Evolutionary conservation across 1,284 basidiomycete species (phyloP), one percentile per base, ranked within the genome.

Genomic region (Ceratobasidium sp.): DNA sequence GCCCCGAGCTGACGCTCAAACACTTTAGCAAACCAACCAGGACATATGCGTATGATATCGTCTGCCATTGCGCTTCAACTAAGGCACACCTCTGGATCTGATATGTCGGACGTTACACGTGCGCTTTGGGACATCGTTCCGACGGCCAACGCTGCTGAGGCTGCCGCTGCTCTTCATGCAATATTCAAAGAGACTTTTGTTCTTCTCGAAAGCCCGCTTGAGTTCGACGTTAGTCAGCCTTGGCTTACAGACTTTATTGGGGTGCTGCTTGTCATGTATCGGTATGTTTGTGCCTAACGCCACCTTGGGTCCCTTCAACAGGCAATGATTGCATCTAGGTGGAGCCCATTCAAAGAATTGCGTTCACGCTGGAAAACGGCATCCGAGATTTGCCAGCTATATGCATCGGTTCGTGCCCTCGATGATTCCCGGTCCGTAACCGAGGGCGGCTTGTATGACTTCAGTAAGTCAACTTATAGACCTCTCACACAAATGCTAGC

Each of bases 171-270:
- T 3, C 34, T 65, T 40, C 60, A 65, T 29, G 43, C 27, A 6
- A 65, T 65, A 25, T 65, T 50, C 29, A 50, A 29, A 17, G 60
- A 65, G 20, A 49, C 25, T 32, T 43, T 65, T 65, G 29, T 43
- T 17, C 35, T 65, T 20, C 27, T 65, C 22, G 60, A 65, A 5
- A 52, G 34, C 35, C 60, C 47, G 15, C 47, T 65, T n/a, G 60
- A 65, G 35, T 65, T 65, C 35, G 60, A 65, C 31, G 60, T 65
- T 20, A 22, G 40, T 22, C 60, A 65, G n/a, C 60, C 60, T n/a
- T 65, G 60, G 60, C 49, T 65, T 5, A 49, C 49, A 10, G 49
- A 52, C 31, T 65, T 65, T 17, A 65, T 65, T 40, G 60, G 60
- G 17, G 49, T 65, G 31, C 49, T 65, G 12, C 35, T 65, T 25